phyloP scores from a whole-genome alignment of 1,284 basidiomycete species.

The Pyrrhoderma lamaoense region DNA sequence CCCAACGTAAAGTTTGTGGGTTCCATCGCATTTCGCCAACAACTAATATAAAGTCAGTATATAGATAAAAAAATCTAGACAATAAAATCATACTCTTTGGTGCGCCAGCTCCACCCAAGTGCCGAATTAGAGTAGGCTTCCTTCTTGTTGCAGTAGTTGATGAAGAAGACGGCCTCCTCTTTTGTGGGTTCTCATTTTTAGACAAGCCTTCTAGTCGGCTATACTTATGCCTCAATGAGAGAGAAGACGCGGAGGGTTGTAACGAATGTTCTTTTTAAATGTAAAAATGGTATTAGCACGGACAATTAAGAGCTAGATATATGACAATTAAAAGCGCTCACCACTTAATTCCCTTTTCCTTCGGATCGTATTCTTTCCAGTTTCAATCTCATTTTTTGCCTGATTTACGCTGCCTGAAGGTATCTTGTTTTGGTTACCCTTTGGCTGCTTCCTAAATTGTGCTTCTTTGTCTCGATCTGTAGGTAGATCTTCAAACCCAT shows the following conservation, averaged over 20 bases:
- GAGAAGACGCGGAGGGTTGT: slow-evolving; percentile 31
- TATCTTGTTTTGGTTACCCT: slow-evolving; percentile 53
- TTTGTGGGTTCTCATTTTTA: slow-evolving; percentile 37
- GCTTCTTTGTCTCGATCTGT: slow-evolving; percentile 79
- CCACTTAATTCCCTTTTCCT: slow-evolving; percentile 42
- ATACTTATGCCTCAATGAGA: slow-evolving; percentile 25
- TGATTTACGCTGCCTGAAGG: slow-evolving; percentile 40
- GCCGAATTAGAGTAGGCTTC: slow-evolving; percentile 83
- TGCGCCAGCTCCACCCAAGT: slow-evolving; percentile 63
- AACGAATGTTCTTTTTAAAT: slow-evolving; percentile 37
- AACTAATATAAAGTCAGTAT: slow-evolving; percentile 38
- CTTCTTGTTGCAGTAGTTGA: slow-evolving; percentile 37
- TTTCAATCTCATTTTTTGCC: slow-evolving; percentile 25
- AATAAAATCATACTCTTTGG: slow-evolving; percentile 61
- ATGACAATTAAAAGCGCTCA: slow-evolving; percentile 27
- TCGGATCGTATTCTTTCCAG: slow-evolving; percentile 46
- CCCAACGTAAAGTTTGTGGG: slow-evolving; percentile 82
- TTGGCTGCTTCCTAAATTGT: slow-evolving; percentile 61
- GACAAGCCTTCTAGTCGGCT: slow-evolving; percentile 38
- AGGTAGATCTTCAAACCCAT: slow-evolving; percentile 84
- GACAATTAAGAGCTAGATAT: no score
- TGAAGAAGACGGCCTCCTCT: slow-evolving; percentile 42
- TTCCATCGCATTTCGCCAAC: slow-evolving; percentile 98
- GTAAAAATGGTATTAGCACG: no score
- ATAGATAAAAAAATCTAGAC: slow-evolving; percentile 1